Evolutionary conservation across 2,329 filamentous ascomycete genomes (phyloP).

Genomic region (Pyrenophora tritici-repentis): DNA sequence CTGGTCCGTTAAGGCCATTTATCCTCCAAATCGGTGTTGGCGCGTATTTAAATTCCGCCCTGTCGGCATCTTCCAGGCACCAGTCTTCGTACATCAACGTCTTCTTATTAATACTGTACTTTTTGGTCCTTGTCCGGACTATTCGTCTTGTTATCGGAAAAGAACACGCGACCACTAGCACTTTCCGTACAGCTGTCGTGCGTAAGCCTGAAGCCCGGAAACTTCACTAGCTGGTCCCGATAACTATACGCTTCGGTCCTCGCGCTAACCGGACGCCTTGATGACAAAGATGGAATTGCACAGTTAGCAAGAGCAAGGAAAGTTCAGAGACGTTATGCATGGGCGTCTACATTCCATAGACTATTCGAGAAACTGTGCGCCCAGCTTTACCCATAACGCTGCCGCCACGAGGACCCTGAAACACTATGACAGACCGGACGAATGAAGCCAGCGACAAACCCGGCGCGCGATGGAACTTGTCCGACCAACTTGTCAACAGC

Average conservation of each 20-base stretch:
- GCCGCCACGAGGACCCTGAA: background rate
- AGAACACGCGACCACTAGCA: background rate
- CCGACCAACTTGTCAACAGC: constrained; percentile 20
- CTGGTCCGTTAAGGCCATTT: constrained; percentile 6
- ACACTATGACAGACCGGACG: constrained; percentile 17
- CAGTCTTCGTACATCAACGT: constrained; percentile 1
- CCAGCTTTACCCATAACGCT: background rate
- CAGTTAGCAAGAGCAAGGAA: constrained; percentile 13
- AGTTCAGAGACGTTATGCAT: constrained; percentile 4
- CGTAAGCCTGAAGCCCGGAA: background rate
- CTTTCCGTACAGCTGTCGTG: background rate
- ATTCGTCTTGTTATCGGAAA: background rate
- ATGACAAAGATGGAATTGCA: constrained; percentile 15
- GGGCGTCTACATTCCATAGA: background rate
- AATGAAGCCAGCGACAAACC: constrained; percentile 11
- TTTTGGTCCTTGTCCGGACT: background rate
- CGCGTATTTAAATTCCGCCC: background rate
- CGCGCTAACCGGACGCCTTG: constrained; percentile 7
- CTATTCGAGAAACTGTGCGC: background rate
- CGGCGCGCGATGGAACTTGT: constrained; percentile 16
- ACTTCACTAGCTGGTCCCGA: background rate
- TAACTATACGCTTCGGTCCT: background rate
- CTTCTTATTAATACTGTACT: background rate
- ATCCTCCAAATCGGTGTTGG: background rate
- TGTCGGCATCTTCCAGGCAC: constrained; percentile 3